A percentile compares a stretch with the other conserved stretches of the same genome.
phyloP scores from a whole-genome alignment of 2,329 filamentous ascomycete genomes.

The Hymenoscyphus salicellus region DNA sequence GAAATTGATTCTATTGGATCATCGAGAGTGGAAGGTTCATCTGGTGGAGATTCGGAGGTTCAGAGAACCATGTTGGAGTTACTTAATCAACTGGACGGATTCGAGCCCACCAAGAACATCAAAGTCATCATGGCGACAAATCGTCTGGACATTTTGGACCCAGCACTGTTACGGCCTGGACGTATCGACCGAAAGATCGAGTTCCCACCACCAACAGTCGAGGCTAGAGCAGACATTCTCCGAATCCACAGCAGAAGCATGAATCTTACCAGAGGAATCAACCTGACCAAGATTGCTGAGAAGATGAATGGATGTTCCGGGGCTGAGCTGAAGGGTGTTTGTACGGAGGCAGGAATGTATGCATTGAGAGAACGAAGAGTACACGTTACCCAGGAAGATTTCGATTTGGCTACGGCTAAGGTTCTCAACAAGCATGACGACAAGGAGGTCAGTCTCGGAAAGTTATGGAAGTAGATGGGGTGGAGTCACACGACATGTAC shows the following conservation, averaged over 20 bases:
- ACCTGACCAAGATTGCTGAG: constrained; percentile 96
- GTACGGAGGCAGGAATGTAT: constrained; percentile 98
- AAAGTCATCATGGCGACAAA: constrained; percentile 99
- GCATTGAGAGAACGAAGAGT: constrained; percentile 91
- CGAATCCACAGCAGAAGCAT: constrained; percentile 97
- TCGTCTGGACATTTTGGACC: constrained; percentile 93
- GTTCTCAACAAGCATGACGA: constrained; percentile 99
- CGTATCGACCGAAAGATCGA: constrained; percentile 99
- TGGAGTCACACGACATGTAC: constrained; percentile 28
- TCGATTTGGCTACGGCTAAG: constrained; percentile 97
- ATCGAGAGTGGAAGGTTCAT: constrained; percentile 91
- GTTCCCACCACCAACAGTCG: constrained; percentile 93
- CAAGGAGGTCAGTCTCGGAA: constrained; percentile 88
- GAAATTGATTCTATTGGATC: constrained; percentile 99
- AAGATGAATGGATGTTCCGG: constrained; percentile 99
- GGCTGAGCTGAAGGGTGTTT: constrained; percentile 96
- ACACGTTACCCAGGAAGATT: constrained; percentile 98
- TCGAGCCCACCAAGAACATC: constrained; percentile 99
- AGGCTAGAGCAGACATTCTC: constrained; percentile 94
- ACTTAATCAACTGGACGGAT: constrained; percentile 96
- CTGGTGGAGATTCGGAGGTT: constrained; percentile 93
- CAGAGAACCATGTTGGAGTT: constrained; percentile 98
- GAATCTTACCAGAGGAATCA: constrained; percentile 97
- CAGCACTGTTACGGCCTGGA: constrained; percentile 88
- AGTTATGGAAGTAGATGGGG: constrained; percentile 69